Evolutionary conservation across 768 basidiomycete species (phyloP).

Genomic region (Polyporus arcularius): DNA sequence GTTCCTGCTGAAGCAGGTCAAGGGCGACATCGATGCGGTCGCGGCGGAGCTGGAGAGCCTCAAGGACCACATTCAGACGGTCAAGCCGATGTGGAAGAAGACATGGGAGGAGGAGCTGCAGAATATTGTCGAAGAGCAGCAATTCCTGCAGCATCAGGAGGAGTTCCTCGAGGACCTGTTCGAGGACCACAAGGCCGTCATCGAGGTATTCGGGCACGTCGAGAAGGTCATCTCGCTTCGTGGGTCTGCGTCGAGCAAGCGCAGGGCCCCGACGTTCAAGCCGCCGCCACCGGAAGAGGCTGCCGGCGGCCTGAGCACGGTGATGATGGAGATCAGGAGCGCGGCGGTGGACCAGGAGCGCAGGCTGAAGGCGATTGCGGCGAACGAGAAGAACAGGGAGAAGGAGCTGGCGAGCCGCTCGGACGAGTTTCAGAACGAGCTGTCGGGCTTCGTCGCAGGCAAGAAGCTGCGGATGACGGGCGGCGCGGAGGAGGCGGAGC

Average conservation of each 20-base stretch:
- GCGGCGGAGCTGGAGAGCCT: conserved; percentile 73
- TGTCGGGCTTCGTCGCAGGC: conserved; percentile 81
- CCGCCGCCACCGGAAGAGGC: conserved; percentile 69
- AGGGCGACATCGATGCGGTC: conserved; percentile 67
- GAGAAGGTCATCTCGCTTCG: conserved; percentile 83
- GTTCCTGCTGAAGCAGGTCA: conserved; percentile 65
- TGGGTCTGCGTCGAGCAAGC: conserved; percentile 42
- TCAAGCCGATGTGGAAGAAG: conserved; percentile 98
- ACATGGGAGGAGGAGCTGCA: conserved; percentile 97
- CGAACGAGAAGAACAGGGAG: conserved; percentile 78
- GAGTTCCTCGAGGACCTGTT: conserved; percentile 85
- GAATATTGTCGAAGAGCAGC: conserved; percentile 96
- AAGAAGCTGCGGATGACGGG: conserved; percentile 96
- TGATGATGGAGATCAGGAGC: conserved; percentile 89
- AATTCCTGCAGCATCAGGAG: conserved; percentile 90
- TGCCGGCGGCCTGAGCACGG: conserved; percentile 65
- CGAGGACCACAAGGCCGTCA: conserved; percentile 90
- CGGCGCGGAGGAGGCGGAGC: conserved; percentile 88
- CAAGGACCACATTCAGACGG: conserved; percentile 80
- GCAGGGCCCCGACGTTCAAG: conserved; percentile 43
- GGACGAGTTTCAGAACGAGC: conserved; percentile 85
- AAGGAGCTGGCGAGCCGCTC: conserved; percentile 69
- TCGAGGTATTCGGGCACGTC: conserved; percentile 86
- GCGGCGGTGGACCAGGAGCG: conserved; percentile 79
- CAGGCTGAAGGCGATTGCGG: conserved; percentile 91